phyloP scores from a whole-genome alignment of 73 alveolate species.

The Paramecium tetraurelia region DNA sequence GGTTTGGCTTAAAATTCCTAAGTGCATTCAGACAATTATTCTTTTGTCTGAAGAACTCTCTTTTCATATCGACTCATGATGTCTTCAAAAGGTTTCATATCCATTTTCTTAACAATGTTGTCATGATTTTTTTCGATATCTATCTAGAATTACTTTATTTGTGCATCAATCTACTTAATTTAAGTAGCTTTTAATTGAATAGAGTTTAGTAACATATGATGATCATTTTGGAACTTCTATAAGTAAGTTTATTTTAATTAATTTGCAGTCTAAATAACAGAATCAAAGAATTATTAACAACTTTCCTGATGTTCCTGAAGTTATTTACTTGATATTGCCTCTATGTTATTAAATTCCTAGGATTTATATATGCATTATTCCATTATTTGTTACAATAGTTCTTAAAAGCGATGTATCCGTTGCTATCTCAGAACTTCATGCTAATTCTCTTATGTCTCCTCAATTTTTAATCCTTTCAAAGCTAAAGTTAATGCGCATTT shows the following conservation, averaged over 20 bases:
- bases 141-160: background rate
- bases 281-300: slow-evolving; percentile 19
- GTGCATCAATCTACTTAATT: background rate
- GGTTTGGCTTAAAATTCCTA: background rate
- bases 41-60: background rate
- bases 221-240: background rate
- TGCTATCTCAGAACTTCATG: background rate
- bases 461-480: slow-evolving; percentile 7
- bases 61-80: slow-evolving; percentile 24
- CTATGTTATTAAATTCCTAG: background rate
- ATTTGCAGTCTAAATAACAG: background rate
- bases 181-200: background rate
- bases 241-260: slow-evolving; percentile 29
- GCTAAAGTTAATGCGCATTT: slow-evolving; percentile 45
- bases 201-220: background rate
- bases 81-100: slow-evolving; percentile 45
- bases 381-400: background rate
- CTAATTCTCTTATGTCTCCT: slow-evolving; percentile 9
- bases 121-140: slow-evolving; percentile 40
- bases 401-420: slow-evolving; percentile 1
- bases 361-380: background rate
- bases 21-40: background rate
- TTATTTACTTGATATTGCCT: background rate
- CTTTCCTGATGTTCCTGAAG: background rate
- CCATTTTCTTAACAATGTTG: slow-evolving; percentile 42